Conservation (phyloP, 768 basidiomycete genomes). For the Fomitopsis pulvina region DNA sequence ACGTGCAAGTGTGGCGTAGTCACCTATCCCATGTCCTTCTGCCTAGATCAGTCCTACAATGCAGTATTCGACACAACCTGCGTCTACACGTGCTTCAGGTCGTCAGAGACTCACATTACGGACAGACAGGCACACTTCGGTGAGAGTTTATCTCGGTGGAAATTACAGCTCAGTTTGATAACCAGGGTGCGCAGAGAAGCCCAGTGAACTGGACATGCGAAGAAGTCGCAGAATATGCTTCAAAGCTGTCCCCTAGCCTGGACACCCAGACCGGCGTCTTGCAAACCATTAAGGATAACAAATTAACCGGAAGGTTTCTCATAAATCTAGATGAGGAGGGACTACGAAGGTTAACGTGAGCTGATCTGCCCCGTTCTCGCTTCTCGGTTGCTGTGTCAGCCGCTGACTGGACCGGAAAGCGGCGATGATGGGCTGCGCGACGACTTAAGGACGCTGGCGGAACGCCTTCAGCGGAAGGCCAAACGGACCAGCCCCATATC, state of each 20-base stretch:
- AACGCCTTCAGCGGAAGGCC: background rate
- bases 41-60: background rate
- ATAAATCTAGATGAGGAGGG: background rate
- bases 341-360: background rate
- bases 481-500: background rate
- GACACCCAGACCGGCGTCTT: background rate
- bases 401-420: background rate
- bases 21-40: background rate
- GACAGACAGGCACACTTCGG: background rate
- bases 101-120: background rate
- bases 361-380: background rate
- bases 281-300: background rate
- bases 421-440: background rate
- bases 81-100: background rate
- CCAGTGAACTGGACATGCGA: background rate
- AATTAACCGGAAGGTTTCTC: background rate
- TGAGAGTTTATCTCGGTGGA: background rate
- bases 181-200: background rate
- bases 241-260: background rate
- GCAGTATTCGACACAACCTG: background rate
- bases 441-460: background rate
- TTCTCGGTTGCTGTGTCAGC: background rate
- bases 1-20: too few relatives aligned
- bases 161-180: background rate
- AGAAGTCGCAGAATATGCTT: background rate